Conservation (phyloP, 345 rosid genomes). For the Aquilaria malaccensis region DNA sequence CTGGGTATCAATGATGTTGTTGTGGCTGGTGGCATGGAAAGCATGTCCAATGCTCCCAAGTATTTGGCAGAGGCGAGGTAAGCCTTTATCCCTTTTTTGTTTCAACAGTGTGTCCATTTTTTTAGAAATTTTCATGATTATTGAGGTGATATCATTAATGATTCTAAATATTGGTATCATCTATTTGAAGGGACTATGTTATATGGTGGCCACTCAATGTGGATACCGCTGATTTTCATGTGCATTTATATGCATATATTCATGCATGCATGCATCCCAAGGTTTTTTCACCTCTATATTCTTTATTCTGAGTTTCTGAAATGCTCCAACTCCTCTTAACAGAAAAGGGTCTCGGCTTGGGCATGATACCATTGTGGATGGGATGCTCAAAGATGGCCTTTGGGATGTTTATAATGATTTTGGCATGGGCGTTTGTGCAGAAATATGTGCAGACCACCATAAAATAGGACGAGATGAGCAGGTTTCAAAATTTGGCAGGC, state of each 20-base stretch:
- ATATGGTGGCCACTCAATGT: too few species aligned
- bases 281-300: not conserved
- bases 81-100: not conserved
- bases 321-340: constrained; percentile 16
- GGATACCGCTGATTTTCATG: too few species aligned
- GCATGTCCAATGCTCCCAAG: constrained; percentile 95
- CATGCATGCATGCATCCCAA: too few species aligned
- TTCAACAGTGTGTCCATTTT: not conserved
- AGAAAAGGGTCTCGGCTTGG: constrained; percentile 91
- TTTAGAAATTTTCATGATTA: too few species aligned
- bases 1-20: constrained; percentile 79
- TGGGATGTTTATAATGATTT: constrained; percentile 97
- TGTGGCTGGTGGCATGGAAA: constrained; percentile 97
- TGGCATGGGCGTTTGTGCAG: constrained; percentile 91
- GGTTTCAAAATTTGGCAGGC: constrained; percentile 30
- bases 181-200: too few species aligned
- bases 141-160: too few species aligned
- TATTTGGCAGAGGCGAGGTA: constrained; percentile 86
- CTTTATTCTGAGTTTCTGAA: constrained; percentile 2
- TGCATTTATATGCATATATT: too few species aligned
- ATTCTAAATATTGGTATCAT: not conserved
- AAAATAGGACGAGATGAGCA: constrained; percentile 68
- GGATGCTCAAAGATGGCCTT: constrained; percentile 91
- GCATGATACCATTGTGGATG: constrained; percentile 77
- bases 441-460: constrained; percentile 80